A percentile compares a stretch with the other conserved stretches of the same genome.
Evolutionary conservation across 2,329 filamentous ascomycete genomes (phyloP).

Genomic region (Chrysoporthe deuterocubensis): DNA sequence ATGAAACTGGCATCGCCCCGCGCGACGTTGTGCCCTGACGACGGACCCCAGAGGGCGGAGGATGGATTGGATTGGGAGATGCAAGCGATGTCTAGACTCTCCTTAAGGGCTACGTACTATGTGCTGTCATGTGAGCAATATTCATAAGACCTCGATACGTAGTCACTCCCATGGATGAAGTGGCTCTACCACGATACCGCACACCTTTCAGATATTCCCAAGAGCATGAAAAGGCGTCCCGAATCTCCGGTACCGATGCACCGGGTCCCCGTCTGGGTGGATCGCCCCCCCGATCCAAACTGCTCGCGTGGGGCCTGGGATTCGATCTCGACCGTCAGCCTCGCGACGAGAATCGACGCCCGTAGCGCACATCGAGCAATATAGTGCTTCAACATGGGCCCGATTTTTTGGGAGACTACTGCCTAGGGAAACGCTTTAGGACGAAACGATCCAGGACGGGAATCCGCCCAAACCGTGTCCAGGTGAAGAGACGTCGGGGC

Average conservation of each 20-base stretch:
- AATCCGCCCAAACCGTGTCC: not conserved
- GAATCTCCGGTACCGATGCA: not conserved
- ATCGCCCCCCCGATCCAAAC: not conserved
- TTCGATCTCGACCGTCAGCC: not conserved
- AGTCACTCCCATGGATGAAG: too few relatives aligned
- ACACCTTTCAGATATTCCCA: too few relatives aligned
- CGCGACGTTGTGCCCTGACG: too few relatives aligned
- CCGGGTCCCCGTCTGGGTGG: not conserved
- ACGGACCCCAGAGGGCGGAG: too few relatives aligned
- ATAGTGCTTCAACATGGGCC: not conserved
- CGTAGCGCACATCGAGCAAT: not conserved
- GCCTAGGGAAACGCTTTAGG: not conserved
- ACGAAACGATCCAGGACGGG: not conserved
- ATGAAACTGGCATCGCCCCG: too few relatives aligned
- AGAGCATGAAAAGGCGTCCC: too few relatives aligned
- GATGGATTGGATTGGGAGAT: too few relatives aligned
- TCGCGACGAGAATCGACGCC: not conserved
- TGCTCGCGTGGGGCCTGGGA: not conserved
- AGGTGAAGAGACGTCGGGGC: conserved; percentile 14
- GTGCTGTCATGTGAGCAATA: too few relatives aligned
- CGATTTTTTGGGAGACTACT: not conserved
- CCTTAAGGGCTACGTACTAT: too few relatives aligned
- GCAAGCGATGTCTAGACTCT: too few relatives aligned
- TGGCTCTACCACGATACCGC: too few relatives aligned
- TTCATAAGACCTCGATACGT: too few relatives aligned